A percentile compares a stretch with the other conserved stretches of the same genome.
Evolutionary conservation across 2,329 filamentous ascomycete species (phyloP).

Genomic region (Metarhizium sp.): DNA sequence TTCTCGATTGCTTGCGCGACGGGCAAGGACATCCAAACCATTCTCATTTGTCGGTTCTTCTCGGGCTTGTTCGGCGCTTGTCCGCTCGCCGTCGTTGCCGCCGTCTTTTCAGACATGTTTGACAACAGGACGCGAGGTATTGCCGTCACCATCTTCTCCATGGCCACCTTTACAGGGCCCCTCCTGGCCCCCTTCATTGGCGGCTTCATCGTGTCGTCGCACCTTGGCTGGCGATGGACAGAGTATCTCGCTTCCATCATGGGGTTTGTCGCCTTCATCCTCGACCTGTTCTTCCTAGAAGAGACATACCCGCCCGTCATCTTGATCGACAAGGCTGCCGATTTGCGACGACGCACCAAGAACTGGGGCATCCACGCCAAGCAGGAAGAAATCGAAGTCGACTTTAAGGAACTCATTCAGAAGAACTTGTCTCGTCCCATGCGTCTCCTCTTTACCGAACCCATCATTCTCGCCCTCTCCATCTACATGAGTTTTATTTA

Average conservation of each 20-base stretch:
- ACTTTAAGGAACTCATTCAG: slow-evolving; percentile 51
- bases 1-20: slow-evolving; percentile 57
- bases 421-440: slow-evolving; percentile 61
- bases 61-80: slow-evolving; percentile 63
- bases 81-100: slow-evolving; percentile 58
- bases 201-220: slow-evolving; percentile 53
- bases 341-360: slow-evolving; percentile 52
- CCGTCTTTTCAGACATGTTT: slow-evolving; percentile 65
- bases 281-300: slow-evolving; percentile 53
- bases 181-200: slow-evolving; percentile 60
- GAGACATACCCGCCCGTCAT: slow-evolving; percentile 65
- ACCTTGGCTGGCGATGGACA: slow-evolving; percentile 66
- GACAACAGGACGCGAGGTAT: slow-evolving; percentile 51
- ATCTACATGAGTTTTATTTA: slow-evolving; percentile 72
- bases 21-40: slow-evolving; percentile 57
- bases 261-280: slow-evolving; percentile 48
- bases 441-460: slow-evolving; percentile 56
- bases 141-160: slow-evolving; percentile 33
- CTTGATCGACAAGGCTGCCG: slow-evolving; percentile 49
- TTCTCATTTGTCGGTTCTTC: slow-evolving; percentile 67
- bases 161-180: slow-evolving; percentile 54
- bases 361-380: slow-evolving; percentile 66
- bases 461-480: slow-evolving; percentile 58
- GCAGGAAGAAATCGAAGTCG: slow-evolving; percentile 62
- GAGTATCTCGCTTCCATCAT: slow-evolving; percentile 56